A percentile compares a stretch with the other conserved stretches of the same genome.
phyloP scores from a whole-genome alignment of 140 eudicot genomes.

The Ambrosia hybrid region DNA sequence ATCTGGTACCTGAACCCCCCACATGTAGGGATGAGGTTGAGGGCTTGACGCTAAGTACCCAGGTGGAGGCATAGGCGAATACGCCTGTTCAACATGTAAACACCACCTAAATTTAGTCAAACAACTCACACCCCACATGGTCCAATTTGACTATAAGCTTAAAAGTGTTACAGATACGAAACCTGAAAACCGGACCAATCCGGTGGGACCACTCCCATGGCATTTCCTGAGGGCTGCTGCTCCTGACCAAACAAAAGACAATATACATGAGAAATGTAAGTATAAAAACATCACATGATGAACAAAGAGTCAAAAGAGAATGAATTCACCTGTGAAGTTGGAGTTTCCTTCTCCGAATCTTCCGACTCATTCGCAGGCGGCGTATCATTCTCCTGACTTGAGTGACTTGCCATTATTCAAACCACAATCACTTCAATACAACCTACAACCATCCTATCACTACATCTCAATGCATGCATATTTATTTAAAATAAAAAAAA shows the following conservation, averaged over 20 bases:
- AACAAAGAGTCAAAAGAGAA: background rate
- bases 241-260: slow-evolving; percentile 46
- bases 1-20: slow-evolving; percentile 90
- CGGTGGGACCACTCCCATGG: slow-evolving; percentile 58
- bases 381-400: slow-evolving; percentile 76
- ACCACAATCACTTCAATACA: slow-evolving; percentile 28
- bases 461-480: slow-evolving; percentile 15
- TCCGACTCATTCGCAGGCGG: slow-evolving; percentile 56
- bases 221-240: slow-evolving; percentile 67
- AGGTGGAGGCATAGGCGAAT: slow-evolving; percentile 90
- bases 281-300: background rate
- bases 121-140: slow-evolving; percentile 9
- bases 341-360: slow-evolving; percentile 56
- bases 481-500: no score
- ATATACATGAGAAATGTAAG: background rate
- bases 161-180: slow-evolving; percentile 14
- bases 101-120: slow-evolving; percentile 5
- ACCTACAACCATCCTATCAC: slow-evolving; percentile 49
- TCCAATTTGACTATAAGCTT: slow-evolving; percentile 16
- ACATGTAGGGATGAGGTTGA: slow-evolving; percentile 96
- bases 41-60: slow-evolving; percentile 90
- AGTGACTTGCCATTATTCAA: slow-evolving; percentile 78
- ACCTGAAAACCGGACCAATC: slow-evolving; percentile 98
- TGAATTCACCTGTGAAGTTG: slow-evolving; percentile 58
- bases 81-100: slow-evolving; percentile 54